These are phyloP conservation scores for Trichoderma cornu-damae DNA, from an alignment of 2,329 filamentous ascomycete species.

Conservation along the genomic window DNA sequence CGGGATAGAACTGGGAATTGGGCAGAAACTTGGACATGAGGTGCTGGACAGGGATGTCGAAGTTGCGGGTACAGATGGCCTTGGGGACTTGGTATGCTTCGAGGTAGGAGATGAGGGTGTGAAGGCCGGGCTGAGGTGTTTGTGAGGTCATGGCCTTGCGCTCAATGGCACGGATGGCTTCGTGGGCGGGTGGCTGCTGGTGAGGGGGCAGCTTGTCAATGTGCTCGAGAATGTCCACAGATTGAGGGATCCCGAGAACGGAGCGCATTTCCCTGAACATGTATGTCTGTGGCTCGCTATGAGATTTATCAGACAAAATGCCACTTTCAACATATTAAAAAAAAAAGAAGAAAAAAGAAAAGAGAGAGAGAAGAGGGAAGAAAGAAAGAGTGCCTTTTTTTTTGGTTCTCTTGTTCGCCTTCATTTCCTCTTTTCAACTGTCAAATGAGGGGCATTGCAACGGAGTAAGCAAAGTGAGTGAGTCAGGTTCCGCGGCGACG, in stretches of 20 bases:
- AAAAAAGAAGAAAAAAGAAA: too few species aligned
- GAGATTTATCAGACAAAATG: background rate
- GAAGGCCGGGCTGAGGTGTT: conserved; percentile 74
- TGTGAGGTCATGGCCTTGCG: conserved; percentile 73
- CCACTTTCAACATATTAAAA: background rate
- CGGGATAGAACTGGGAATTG: conserved; percentile 63
- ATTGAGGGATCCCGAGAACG: conserved; percentile 66
- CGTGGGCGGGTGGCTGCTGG: conserved; percentile 59
- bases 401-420: background rate
- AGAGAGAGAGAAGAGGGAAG: too few species aligned
- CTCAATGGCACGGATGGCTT: conserved; percentile 74
- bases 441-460: background rate
- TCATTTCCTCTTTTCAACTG: background rate
- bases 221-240: conserved; percentile 81
- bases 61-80: conserved; percentile 92
- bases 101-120: conserved; percentile 75
- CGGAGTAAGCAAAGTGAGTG: conserved; percentile 17
- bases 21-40: conserved; percentile 70
- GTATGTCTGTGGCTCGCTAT: conserved; percentile 82
- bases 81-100: conserved; percentile 63
- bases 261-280: conserved; percentile 89
- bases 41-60: conserved; percentile 71
- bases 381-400: background rate
- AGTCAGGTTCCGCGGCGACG: conserved; percentile 15
- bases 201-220: conserved; percentile 65